Percentiles rank a stretch among this genome's conserved stretches.
phyloP scores from a whole-genome alignment of 2,329 filamentous ascomycete species.

The Stagonosporopsis cucurbitacearum region DNA sequence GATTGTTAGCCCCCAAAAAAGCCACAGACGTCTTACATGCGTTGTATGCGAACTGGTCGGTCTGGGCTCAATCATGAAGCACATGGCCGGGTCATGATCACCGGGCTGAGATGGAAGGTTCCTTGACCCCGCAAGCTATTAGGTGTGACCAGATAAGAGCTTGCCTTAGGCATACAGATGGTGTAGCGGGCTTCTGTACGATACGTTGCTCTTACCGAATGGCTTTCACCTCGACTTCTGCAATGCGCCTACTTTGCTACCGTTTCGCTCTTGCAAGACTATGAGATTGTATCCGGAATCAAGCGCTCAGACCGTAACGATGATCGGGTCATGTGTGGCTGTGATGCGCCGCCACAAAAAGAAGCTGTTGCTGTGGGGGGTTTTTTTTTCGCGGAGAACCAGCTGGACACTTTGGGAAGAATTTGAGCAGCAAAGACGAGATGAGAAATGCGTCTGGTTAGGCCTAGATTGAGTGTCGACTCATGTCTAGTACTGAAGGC shows the following conservation, averaged over 20 bases:
- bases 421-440: background rate
- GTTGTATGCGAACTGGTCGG: slow-evolving; percentile 6
- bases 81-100: background rate
- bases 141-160: background rate
- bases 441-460: background rate
- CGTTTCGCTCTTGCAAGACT: background rate
- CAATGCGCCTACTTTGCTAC: background rate
- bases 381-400: slow-evolving; percentile 10
- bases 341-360: background rate
- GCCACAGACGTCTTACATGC: slow-evolving; percentile 6
- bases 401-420: slow-evolving; percentile 8
- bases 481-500: background rate
- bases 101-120: background rate
- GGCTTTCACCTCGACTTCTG: background rate
- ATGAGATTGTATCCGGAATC: background rate
- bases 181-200: background rate
- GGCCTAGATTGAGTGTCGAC: too few species aligned
- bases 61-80: slow-evolving; percentile 6
- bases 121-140: slow-evolving; percentile 1
- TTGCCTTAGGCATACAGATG: background rate
- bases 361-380: background rate
- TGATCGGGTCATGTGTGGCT: background rate
- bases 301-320: background rate
- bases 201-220: background rate
- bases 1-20: slow-evolving; percentile 19